These are phyloP conservation scores for Xylaria longipes DNA, from an alignment of 495 filamentous ascomycete genomes.

Conservation along the genomic window DNA sequence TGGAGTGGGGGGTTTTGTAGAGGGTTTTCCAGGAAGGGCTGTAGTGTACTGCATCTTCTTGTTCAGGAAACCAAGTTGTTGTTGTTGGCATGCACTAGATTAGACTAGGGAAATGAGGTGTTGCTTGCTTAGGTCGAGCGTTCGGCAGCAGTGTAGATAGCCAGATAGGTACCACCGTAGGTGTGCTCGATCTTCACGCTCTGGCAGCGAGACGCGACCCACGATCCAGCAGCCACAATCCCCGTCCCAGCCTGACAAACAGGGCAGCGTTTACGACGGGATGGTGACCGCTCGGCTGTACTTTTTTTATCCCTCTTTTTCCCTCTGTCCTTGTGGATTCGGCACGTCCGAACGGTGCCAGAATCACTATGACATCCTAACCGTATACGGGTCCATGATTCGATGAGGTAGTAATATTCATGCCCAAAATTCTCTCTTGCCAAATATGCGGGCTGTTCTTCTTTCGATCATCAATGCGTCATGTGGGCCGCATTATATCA, in stretches of 20 bases:
- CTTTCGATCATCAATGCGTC: constrained; percentile 23
- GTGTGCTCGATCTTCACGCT: constrained; percentile 8
- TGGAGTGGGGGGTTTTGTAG: constrained; percentile 13
- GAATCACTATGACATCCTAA: constrained; percentile 21
- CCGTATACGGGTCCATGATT: constrained; percentile 2
- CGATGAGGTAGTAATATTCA: not conserved
- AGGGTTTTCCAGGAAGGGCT: constrained; percentile 1
- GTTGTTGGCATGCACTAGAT: not conserved
- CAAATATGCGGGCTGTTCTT: constrained; percentile 18
- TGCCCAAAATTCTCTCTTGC: not conserved
- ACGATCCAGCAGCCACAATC: constrained; percentile 7
- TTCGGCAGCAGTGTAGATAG: constrained; percentile 12
- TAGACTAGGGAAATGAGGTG: constrained; percentile 19
- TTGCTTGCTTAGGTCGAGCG: constrained; percentile 17
- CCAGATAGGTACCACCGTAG: not conserved
- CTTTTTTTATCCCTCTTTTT: not conserved
- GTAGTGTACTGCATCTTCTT: constrained; percentile 6
- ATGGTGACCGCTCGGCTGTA: not conserved
- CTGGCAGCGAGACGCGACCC: not conserved
- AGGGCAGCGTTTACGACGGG: not conserved
- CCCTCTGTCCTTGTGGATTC: constrained; percentile 5
- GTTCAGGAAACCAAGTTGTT: constrained; percentile 16
- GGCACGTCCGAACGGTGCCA: constrained; percentile 10
- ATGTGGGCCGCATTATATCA: constrained; percentile 20
- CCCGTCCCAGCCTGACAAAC: not conserved